These are phyloP conservation scores for Breynia disticha DNA, from an alignment of 441 rosid genomes.

Conservation along the genomic window DNA sequence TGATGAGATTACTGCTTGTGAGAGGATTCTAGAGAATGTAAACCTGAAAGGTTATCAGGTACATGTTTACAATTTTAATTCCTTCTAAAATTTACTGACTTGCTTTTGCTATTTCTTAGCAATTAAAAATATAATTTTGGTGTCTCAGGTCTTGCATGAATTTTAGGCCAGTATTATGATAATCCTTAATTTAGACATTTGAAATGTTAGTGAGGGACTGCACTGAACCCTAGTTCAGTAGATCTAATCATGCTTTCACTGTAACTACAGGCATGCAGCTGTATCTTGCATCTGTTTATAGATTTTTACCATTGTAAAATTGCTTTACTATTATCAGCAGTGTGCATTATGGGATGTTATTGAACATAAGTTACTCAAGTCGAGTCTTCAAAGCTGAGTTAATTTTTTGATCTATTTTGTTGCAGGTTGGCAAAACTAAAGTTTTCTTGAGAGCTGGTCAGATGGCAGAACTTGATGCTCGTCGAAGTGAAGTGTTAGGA, in stretches of 20 bases:
- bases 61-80: conserved; percentile 1
- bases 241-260: no score
- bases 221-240: no score
- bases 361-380: neutral
- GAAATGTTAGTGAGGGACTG: no score
- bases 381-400: neutral
- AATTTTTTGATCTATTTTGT: conserved; percentile 3
- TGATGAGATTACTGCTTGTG: conserved; percentile 62
- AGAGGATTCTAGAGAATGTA: conserved; percentile 66
- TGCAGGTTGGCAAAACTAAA: conserved; percentile 86
- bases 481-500: conserved; percentile 64
- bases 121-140: no score
- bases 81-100: neutral
- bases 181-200: no score
- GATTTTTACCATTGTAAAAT: neutral
- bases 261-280: no score
- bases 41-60: conserved; percentile 89
- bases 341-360: neutral
- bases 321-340: neutral
- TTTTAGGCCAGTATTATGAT: no score
- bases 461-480: conserved; percentile 96
- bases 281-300: no score
- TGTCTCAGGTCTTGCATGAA: no score
- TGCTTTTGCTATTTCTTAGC: neutral
- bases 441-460: conserved; percentile 97